These are phyloP conservation scores for Solanum dulcamara DNA, from an alignment of 257 asterid genomes.

Conservation along the genomic window DNA sequence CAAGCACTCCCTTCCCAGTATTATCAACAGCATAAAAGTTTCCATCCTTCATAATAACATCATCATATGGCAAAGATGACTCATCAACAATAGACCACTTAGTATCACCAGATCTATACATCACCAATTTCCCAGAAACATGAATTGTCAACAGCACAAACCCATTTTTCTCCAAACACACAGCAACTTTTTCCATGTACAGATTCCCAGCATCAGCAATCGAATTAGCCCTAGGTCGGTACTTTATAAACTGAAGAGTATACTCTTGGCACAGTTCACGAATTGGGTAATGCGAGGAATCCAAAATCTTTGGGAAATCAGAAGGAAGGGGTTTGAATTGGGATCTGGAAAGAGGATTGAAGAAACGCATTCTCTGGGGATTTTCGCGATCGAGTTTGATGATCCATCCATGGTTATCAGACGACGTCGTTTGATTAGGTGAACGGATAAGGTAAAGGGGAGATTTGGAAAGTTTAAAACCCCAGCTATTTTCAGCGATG, in stretches of 20 bases:
- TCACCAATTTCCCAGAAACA: conserved; percentile 59
- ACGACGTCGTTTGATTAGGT: conserved; percentile 1
- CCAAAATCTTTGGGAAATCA: conserved; percentile 40
- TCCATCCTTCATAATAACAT: conserved; percentile 51
- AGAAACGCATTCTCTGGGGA: conserved; percentile 38
- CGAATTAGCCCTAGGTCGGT: conserved; percentile 61
- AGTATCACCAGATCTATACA: conserved; percentile 60
- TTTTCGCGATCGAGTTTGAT: conserved; percentile 52
- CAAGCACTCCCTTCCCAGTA: conserved; percentile 48
- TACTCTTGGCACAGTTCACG: conserved; percentile 51
- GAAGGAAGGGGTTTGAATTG: conserved; percentile 40
- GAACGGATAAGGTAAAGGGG: conserved; percentile 34
- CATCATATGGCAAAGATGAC: conserved; percentile 52
- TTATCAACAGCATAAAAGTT: conserved; percentile 54
- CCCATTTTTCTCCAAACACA: conserved; percentile 11
- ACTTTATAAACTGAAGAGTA: conserved; percentile 60
- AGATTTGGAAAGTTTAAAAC: conserved; percentile 57
- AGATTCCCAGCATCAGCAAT: conserved; percentile 64
- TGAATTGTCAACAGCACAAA: conserved; percentile 61
- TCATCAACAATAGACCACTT: conserved; percentile 61
- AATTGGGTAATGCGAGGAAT: conserved; percentile 32
- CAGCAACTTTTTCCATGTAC: conserved; percentile 77
- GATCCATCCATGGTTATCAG: conserved; percentile 32
- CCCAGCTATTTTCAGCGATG: conserved; percentile 62
- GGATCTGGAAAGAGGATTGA: conserved; percentile 48